A percentile compares a stretch with the other conserved stretches of the same genome.
Conservation (phyloP, 2,329 filamentous ascomycete species). For the Phialocephala sp. region DNA sequence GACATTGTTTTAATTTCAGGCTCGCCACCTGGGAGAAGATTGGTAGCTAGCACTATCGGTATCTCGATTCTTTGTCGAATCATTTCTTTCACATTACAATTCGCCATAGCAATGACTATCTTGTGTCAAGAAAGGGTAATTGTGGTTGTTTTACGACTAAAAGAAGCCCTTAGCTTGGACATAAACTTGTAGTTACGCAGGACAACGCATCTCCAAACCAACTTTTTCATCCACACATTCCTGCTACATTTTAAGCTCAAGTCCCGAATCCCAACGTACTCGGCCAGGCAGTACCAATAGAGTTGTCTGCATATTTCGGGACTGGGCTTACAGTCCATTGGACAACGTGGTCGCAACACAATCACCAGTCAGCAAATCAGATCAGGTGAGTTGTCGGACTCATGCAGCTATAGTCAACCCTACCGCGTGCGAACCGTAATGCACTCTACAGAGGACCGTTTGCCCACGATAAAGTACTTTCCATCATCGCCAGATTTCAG, state of each 20-base stretch:
- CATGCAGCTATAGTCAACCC: constrained; percentile 21
- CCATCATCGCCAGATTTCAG: constrained; percentile 8
- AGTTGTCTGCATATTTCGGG: constrained; percentile 18
- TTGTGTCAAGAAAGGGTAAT: no score
- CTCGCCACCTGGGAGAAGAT: no score
- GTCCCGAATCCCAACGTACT: constrained; percentile 10
- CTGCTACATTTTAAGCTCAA: neutral
- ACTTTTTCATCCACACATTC: constrained; percentile 8
- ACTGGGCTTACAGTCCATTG: constrained; percentile 15
- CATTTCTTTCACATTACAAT: no score
- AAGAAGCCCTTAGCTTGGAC: no score
- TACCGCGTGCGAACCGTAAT: constrained; percentile 16
- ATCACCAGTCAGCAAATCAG: constrained; percentile 19
- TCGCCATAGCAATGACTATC: neutral
- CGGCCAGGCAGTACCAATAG: constrained; percentile 10
- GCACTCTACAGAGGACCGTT: neutral
- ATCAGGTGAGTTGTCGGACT: constrained; percentile 14
- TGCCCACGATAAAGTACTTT: constrained; percentile 16
- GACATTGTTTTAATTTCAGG: no score
- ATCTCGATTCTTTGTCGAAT: no score
- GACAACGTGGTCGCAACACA: constrained; percentile 15
- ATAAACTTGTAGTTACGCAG: neutral
- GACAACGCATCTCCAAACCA: neutral
- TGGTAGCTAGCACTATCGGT: no score
- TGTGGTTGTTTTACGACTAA: no score